A percentile compares a stretch with the other conserved stretches of the same genome.
phyloP scores from a whole-genome alignment of 371 early-diverging fungal species.

The Mortierella sp. region DNA sequence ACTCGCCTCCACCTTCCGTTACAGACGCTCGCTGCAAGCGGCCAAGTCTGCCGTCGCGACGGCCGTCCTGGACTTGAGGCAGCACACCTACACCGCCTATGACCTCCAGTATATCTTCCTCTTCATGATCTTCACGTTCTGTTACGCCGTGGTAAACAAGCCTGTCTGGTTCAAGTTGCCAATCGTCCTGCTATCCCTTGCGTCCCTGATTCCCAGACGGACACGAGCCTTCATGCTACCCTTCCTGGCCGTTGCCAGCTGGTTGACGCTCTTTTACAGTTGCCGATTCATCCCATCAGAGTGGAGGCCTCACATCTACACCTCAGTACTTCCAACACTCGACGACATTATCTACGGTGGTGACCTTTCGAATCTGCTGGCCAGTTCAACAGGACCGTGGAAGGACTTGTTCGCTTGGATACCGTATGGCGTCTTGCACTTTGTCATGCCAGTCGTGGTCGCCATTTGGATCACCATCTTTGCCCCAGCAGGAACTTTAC shows the following conservation, averaged over 20 bases:
- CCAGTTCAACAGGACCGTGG: constrained; percentile 59
- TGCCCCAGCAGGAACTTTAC: constrained; percentile 65
- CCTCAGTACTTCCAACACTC: constrained; percentile 72
- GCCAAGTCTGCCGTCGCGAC: too few species aligned
- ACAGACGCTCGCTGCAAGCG: constrained; percentile 19
- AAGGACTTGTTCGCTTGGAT: constrained; percentile 76
- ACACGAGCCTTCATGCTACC: constrained; percentile 61
- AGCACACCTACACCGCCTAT: constrained; percentile 46
- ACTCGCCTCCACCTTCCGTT: constrained; percentile 9
- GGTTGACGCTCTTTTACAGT: constrained; percentile 70
- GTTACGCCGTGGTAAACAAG: constrained; percentile 51
- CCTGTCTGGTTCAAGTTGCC: constrained; percentile 50
- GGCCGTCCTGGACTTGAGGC: too few species aligned
- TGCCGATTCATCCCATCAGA: constrained; percentile 71
- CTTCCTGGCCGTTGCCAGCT: constrained; percentile 68
- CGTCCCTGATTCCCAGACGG: constrained; percentile 42
- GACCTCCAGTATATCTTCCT: constrained; percentile 56
- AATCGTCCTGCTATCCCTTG: constrained; percentile 26
- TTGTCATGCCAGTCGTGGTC: constrained; percentile 67
- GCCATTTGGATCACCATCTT: constrained; percentile 57
- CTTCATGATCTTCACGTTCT: constrained; percentile 46
- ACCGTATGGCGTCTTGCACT: constrained; percentile 79
- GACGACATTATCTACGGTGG: constrained; percentile 77
- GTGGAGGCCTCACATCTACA: constrained; percentile 72
- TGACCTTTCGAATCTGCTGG: constrained; percentile 72